Percentiles rank a stretch among this genome's conserved stretches.
These are phyloP conservation scores for Eimeria necatrix DNA, from an alignment of 169 alveolate genomes.

Conservation along the genomic window DNA sequence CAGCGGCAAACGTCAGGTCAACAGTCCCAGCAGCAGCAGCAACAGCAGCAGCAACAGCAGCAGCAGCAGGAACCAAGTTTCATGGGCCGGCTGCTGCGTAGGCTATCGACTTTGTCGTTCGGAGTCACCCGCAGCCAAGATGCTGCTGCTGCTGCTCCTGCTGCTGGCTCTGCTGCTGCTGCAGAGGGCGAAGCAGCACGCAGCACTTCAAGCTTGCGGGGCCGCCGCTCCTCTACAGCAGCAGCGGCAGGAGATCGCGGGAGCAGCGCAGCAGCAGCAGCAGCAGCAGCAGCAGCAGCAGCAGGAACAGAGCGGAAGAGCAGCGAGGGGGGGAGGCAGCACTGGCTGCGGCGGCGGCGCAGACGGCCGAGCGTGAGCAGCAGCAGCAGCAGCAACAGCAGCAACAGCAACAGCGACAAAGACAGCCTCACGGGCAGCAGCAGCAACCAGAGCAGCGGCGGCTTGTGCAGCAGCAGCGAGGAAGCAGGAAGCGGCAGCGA, in stretches of 20 bases:
- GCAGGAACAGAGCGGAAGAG: background rate
- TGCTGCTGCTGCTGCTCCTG: background rate
- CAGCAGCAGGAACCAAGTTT: slow-evolving; percentile 22
- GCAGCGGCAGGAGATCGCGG: no score
- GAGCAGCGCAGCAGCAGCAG: background rate
- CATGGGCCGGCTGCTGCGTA: slow-evolving; percentile 13
- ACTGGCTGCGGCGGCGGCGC: slow-evolving; percentile 34
- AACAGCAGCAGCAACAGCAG: background rate
- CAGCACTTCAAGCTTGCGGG: no score
- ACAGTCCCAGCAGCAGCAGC: background rate
- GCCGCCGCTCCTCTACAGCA: background rate
- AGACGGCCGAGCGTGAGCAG: background rate
- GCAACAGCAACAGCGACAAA: background rate
- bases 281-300: background rate
- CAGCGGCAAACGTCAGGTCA: background rate
- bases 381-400: slow-evolving; percentile 9
- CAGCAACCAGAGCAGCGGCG: background rate
- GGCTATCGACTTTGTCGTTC: background rate
- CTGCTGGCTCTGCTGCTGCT: background rate
- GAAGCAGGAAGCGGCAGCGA: slow-evolving; percentile 4
- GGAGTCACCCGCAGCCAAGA: background rate
- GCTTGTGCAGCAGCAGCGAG: slow-evolving; percentile 21
- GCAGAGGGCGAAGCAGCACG: background rate
- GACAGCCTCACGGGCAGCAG: background rate
- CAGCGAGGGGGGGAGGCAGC: background rate